A percentile compares a stretch with the other conserved stretches of the same genome.
Conservation (phyloP, 2,329 filamentous ascomycete genomes). For the Trichothecium sympodiale region DNA sequence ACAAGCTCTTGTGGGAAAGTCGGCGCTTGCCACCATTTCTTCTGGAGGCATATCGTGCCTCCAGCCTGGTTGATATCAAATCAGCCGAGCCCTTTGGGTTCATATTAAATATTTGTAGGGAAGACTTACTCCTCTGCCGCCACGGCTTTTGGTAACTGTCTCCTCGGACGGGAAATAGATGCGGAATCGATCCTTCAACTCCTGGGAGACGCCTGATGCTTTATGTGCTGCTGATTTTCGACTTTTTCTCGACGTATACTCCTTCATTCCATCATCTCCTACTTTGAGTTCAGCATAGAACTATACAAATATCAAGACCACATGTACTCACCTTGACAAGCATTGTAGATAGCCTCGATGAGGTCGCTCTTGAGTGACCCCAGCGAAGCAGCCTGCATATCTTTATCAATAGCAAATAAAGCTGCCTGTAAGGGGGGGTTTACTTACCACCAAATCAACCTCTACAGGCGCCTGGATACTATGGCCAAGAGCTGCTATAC, state of each 20-base stretch:
- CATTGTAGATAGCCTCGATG: conserved; percentile 43
- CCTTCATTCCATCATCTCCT: conserved; percentile 30
- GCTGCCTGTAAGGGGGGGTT: conserved; percentile 1
- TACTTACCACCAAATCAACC: conserved; percentile 60
- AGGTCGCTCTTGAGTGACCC: conserved; percentile 64
- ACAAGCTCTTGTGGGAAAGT: conserved; percentile 64
- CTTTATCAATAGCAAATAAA: conserved; percentile 2
- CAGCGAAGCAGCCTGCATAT: conserved; percentile 57
- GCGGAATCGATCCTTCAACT: conserved; percentile 42
- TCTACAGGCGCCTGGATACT: conserved; percentile 42
- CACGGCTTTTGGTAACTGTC: conserved; percentile 56
- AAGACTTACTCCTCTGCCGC: conserved; percentile 42
- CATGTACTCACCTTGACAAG: conserved; percentile 36
- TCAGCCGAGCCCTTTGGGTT: neutral
- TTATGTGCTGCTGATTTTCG: conserved; percentile 13
- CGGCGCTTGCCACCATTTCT: conserved; percentile 57
- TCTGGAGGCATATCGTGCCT: conserved; percentile 73
- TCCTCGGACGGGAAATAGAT: conserved; percentile 72
- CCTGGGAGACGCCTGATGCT: conserved; percentile 10
- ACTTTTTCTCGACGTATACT: conserved; percentile 28
- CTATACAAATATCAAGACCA: conserved; percentile 8
- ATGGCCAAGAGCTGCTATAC: conserved; percentile 54
- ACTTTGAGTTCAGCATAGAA: neutral
- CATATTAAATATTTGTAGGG: conserved; percentile 1
- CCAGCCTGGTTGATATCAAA: conserved; percentile 47